Evolutionary conservation across 2,329 filamentous ascomycete species (phyloP), one percentile per base, ranked within the genome.

Genomic region (Pseudogymnoascus sp.): DNA sequence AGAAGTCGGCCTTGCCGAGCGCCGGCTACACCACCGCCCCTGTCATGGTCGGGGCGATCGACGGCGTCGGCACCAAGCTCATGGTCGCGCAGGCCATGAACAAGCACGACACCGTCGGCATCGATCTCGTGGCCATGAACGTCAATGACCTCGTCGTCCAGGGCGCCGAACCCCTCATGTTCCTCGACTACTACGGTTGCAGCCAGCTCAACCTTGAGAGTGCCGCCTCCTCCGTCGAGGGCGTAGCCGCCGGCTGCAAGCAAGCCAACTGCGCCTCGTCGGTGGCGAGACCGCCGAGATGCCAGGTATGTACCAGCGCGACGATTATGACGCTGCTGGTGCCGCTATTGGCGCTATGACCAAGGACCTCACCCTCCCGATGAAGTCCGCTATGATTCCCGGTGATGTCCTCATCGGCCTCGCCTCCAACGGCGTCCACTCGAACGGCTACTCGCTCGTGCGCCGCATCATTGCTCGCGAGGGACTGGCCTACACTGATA

Each of bases 51-150:
- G 90, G 90, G 62, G 93, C 92, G 64, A 97, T 97, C 67, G 95
- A 99, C 73, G 95, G 95, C 61, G 92, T 97, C 38, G 95, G 93
- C 64, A 97, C 93, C 59, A 97, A 97, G 80, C 88, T 97, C 70
- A 96, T 96, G 82, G 91, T 99, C 71, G 95, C 95, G 0, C 93
- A 97, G 74, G 85, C 87, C 11, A 90, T 96, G 79, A 83, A 87
- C 69, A 91, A 96, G 77, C 95, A 97, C 77, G 88, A 93, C 75
- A 96, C 93, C 2, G 93, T 99, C 9, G 95, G 95, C 65, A 92
- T 99, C 69, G 95, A 99, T 74, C 84, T 99, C 37, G 95, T 99
- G 3, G 95, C 95, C 68, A 97, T 97, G 93, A 97, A 97, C 75
- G 95, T 97, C 73, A 99, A 99, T 75, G 95, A 99, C 72, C 83